Evolutionary conservation across 108 stramenopile genomes (phyloP), one percentile per base, ranked within the genome.

Genomic region (Skeletonema costatum): DNA sequence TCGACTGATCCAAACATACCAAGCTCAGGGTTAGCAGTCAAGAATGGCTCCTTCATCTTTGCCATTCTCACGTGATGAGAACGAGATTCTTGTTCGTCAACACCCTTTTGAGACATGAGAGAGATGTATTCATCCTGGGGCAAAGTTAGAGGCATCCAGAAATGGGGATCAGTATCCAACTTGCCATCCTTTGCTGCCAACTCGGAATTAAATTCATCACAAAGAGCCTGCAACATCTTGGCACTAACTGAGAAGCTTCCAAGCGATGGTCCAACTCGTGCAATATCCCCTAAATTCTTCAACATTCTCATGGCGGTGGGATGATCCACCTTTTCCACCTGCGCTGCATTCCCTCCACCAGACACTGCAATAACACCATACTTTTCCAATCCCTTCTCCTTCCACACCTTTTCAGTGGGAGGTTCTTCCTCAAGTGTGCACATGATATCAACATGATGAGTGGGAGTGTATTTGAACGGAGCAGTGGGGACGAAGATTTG

Each of bases 61-160:
- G 80, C 79, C 89, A 98, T 97, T 31, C 98, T 91, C 4, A 85
- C 88, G 71, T 94, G 87, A 76, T 98, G 98, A 29, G 82, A 68
- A 31, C 74, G 84, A 59, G 90, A 86, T 59, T 77, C 87, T 35
- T 76, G 87, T 61, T 86, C 84, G 2, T 88, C 90, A 13, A 91
- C 91, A 33, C 86, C 96, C 86, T 96, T 96, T 85, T 93, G 92
- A n/a, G 70, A 74, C 96, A 96, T 96, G 73, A 98, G 76, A 38
- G 84, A 71, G 14, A 95, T 80, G 76, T 99, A 99, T 39, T 90
- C 96, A 19, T 88, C 89, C 48, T 86, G 68, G 19, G 88, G 85
- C 51, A 99, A 81, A 2, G 98, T 99, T 46, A 99, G 73, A 8
- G 98, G 97, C 98, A 99, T 99, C 98, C 98, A 99, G 78, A 98